Conservation (phyloP, 2,329 filamentous ascomycete genomes). For the Thelonectria discophora region DNA sequence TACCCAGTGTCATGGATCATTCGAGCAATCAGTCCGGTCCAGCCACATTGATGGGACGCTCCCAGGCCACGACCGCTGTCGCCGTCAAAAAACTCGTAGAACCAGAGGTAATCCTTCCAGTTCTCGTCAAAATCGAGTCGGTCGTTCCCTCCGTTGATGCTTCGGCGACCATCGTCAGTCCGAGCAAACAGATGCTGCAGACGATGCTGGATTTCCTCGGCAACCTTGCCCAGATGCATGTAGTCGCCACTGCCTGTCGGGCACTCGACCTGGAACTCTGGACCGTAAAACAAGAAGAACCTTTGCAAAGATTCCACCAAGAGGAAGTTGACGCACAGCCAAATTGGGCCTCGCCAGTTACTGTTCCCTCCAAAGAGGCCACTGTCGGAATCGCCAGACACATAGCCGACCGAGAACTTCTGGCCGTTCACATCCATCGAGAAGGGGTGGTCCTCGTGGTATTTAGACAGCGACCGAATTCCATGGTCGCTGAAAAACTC, state of each 20-base stretch:
- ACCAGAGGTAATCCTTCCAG: constrained; percentile 89
- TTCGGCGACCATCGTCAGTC: constrained; percentile 84
- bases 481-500: constrained; percentile 93
- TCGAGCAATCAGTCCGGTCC: constrained; percentile 94
- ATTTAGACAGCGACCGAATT: constrained; percentile 91
- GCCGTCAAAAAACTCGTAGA: constrained; percentile 97
- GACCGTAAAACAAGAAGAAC: constrained; percentile 96
- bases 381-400: constrained; percentile 95
- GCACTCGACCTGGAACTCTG: constrained; percentile 88
- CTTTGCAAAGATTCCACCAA: constrained; percentile 93
- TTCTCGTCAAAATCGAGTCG: constrained; percentile 89
- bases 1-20: constrained; percentile 98
- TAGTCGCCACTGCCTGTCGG: constrained; percentile 91
- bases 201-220: constrained; percentile 93
- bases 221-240: constrained; percentile 95
- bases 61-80: constrained; percentile 89
- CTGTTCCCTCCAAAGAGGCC: constrained; percentile 96
- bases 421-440: constrained; percentile 97
- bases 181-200: constrained; percentile 90
- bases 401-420: constrained; percentile 85
- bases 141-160: constrained; percentile 86
- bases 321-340: constrained; percentile 95
- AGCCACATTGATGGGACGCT: constrained; percentile 93
- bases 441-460: constrained; percentile 88
- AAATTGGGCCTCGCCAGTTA: constrained; percentile 96